Evolutionary conservation across 2,329 filamentous ascomycete genomes (phyloP).

Genomic region (Colletotrichum sp.): DNA sequence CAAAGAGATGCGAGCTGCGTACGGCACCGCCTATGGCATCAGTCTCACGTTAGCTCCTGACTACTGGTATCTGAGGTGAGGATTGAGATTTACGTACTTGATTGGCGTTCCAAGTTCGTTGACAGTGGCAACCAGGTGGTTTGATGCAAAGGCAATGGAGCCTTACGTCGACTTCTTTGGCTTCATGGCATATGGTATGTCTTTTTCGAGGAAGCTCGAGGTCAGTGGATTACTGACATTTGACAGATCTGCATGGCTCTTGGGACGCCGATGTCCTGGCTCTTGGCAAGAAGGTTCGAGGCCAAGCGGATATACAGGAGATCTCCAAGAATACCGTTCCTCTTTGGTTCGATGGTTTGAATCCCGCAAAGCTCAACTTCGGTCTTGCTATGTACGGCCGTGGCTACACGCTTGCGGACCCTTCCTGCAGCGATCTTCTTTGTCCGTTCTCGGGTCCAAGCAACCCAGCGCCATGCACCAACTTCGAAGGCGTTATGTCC

Average conservation of each 20-base stretch:
- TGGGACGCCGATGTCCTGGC: conserved; percentile 20
- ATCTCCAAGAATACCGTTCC: conserved; percentile 35
- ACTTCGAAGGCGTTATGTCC: conserved; percentile 32
- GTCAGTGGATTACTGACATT: background rate
- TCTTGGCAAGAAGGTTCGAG: conserved; percentile 34
- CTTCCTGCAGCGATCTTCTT: conserved; percentile 27
- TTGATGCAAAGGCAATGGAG: background rate
- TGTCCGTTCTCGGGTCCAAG: conserved; percentile 30
- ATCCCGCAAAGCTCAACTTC: conserved; percentile 47
- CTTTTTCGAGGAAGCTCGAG: background rate
- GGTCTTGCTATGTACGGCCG: conserved; percentile 53
- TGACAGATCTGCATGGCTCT: background rate
- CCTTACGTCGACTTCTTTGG: background rate
- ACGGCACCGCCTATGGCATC: background rate
- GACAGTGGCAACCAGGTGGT: background rate
- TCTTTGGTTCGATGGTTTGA: conserved; percentile 46
- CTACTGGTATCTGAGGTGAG: background rate
- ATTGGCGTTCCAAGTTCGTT: background rate
- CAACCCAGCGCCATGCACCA: conserved; percentile 31
- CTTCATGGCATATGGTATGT: background rate
- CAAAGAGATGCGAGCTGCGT: background rate
- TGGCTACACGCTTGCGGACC: conserved; percentile 40
- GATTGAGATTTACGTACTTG: fast-evolving
- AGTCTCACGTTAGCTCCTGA: background rate
- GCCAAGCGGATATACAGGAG: conserved; percentile 47